Base-by-base conservation (phyloP, 441 rosid genomes). In the Heliophila coronopifolia region DNA sequence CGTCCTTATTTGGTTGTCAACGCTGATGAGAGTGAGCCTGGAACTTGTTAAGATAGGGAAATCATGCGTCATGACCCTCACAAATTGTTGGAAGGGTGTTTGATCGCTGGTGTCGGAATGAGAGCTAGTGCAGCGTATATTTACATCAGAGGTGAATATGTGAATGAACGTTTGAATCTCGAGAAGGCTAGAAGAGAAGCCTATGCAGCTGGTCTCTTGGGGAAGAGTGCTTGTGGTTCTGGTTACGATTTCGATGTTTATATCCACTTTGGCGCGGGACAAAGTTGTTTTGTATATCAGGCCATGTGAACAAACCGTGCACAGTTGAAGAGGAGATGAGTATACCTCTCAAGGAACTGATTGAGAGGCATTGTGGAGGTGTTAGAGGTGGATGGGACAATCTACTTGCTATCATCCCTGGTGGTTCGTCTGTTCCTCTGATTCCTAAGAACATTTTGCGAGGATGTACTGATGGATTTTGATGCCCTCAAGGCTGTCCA, bases 11-110 rank as follows among this genome's bases (percentile, higher is more conserved):
- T 93, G 49, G 99, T 89, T 50, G 96, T 93, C 30, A 86, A 89
- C 39, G 99, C 95, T 31, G 99, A 93, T 80, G 99, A 93, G 76
- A 93, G 99, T 86, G 99, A 93, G 73, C 97, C 99, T 16, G 99
- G 97, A 62, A 93, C 99, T 58, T 89, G 97, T 65, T 89, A 89
- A 69, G 99, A 93, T 54, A 84, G 97, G 74, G 99, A 93, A 47
- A 93, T 93, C 47, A 84, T 93, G 97, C 81, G 97, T 32, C 99
- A 86, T 28, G 97, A 93, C 67, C 99, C 97, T 20, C 99, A 93
- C 73, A 93, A 93, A 63, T 60, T 93, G 59, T 73, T 93, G 54
- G 97, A 93, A 66, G 99, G 99, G 28, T 93, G 99, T 76, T 72
- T 89, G 74, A 84, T 93, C 72, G 99, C 97, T 43, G 97, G 99